These are phyloP conservation scores for Citrus glauca DNA, from an alignment of 345 rosid genomes.

Conservation along the genomic window DNA sequence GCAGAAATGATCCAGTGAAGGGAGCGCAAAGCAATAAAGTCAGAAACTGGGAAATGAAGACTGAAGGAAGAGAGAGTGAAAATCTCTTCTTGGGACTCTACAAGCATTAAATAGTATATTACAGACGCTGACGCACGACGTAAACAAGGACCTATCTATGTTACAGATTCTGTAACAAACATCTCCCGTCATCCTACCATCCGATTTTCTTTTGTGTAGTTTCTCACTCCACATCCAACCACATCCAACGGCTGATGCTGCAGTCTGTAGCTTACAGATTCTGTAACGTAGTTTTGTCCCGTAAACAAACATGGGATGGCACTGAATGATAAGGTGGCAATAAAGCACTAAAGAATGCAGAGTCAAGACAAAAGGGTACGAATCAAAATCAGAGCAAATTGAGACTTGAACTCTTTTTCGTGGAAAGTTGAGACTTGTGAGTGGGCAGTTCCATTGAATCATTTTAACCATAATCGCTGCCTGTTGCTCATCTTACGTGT, in stretches of 20 bases:
- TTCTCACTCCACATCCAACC: too few species aligned
- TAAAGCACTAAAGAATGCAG: background rate
- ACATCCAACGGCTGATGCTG: too few species aligned
- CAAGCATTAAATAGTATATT: background rate
- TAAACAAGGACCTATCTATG: too few species aligned
- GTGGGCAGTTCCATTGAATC: background rate
- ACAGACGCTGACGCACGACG: too few species aligned
- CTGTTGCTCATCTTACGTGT: background rate
- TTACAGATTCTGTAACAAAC: too few species aligned
- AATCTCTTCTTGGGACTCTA: background rate
- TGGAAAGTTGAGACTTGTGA: background rate
- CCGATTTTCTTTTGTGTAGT: too few species aligned
- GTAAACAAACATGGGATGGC: background rate
- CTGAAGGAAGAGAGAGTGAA: background rate
- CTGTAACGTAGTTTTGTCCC: too few species aligned
- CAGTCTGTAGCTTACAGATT: too few species aligned
- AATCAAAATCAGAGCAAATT: background rate
- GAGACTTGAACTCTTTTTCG: slow-evolving; percentile 6
- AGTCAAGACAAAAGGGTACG: background rate
- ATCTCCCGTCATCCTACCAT: too few species aligned
- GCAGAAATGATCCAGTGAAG: background rate
- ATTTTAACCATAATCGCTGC: background rate
- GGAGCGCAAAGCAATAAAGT: background rate
- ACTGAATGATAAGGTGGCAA: background rate
- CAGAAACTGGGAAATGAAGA: background rate